Conservation (phyloP, 2,329 filamentous ascomycete genomes). For the Colletotrichum liaoningense region DNA sequence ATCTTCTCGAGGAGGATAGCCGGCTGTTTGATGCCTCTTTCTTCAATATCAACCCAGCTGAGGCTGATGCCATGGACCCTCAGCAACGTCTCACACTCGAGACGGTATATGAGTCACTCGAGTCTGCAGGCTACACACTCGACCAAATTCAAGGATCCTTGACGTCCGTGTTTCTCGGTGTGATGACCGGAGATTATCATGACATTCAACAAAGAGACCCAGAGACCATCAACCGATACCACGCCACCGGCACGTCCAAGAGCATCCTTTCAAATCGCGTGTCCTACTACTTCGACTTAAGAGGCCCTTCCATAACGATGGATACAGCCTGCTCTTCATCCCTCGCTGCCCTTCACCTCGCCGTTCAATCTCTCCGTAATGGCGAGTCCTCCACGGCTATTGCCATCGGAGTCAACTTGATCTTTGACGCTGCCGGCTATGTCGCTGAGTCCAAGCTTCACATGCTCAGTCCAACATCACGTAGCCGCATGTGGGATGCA, state of each 20-base stretch:
- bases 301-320: conserved; percentile 52
- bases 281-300: conserved; percentile 53
- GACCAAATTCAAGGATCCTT: conserved; percentile 15
- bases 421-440: conserved; percentile 7
- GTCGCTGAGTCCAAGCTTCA: conserved; percentile 36
- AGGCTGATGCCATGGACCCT: conserved; percentile 46
- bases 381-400: conserved; percentile 44
- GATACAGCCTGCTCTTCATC: conserved; percentile 60
- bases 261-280: conserved; percentile 52
- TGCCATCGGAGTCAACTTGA: conserved; percentile 44
- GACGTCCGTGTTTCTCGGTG: conserved; percentile 33
- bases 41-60: conserved; percentile 42
- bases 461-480: conserved; percentile 34
- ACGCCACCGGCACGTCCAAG: conserved; percentile 33
- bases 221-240: conserved; percentile 41
- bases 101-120: conserved; percentile 47
- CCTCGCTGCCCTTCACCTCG: conserved; percentile 55
- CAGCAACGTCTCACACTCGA: conserved; percentile 48
- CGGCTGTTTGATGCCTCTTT: conserved; percentile 41
- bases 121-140: conserved; percentile 34
- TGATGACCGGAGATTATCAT: conserved; percentile 42
- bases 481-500: conserved; percentile 44
- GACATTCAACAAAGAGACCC: conserved; percentile 41
- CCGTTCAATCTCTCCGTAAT: conserved; percentile 47
- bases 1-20: conserved; percentile 39